Evolutionary conservation across 306 rosid species (phyloP).

Genomic region (Castanea crenata): DNA sequence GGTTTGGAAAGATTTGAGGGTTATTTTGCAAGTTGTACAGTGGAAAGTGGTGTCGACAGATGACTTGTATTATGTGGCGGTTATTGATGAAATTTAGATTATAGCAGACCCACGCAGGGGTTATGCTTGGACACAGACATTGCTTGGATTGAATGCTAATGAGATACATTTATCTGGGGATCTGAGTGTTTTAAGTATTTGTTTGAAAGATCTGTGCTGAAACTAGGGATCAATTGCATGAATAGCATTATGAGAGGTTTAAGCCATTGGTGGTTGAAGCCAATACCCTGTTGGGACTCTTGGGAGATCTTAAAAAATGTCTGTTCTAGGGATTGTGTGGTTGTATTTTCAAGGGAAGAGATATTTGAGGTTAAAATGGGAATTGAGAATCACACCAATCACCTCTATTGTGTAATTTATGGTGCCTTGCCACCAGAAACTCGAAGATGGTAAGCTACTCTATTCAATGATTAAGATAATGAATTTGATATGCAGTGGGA

Average conservation of each 20-base stretch:
- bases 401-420: too few relatives aligned
- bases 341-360: conserved; percentile 16
- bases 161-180: conserved; percentile 39
- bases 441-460: conserved; percentile 78
- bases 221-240: conserved; percentile 77
- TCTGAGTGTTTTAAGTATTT: conserved; percentile 72
- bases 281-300: conserved; percentile 72
- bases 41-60: conserved; percentile 84
- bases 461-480: conserved; percentile 78
- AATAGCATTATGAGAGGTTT: conserved; percentile 78
- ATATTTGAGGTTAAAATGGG: too few relatives aligned
- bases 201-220: conserved; percentile 69
- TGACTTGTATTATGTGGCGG: conserved; percentile 80
- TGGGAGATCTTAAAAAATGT: conserved; percentile 72
- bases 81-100: conserved; percentile 66
- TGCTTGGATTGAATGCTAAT: too few relatives aligned
- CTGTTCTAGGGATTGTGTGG: conserved; percentile 92
- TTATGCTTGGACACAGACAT: too few relatives aligned
- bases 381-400: too few relatives aligned
- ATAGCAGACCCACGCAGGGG: too few relatives aligned
- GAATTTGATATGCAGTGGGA: conserved; percentile 87
- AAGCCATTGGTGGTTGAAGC: conserved; percentile 93
- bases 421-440: conserved; percentile 4
- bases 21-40: conserved; percentile 59
- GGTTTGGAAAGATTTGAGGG: conserved; percentile 24